A percentile compares a stretch with the other conserved stretches of the same genome.
Evolutionary conservation across 1,284 basidiomycete genomes (phyloP).

Genomic region (Afroboletus lepidellus): DNA sequence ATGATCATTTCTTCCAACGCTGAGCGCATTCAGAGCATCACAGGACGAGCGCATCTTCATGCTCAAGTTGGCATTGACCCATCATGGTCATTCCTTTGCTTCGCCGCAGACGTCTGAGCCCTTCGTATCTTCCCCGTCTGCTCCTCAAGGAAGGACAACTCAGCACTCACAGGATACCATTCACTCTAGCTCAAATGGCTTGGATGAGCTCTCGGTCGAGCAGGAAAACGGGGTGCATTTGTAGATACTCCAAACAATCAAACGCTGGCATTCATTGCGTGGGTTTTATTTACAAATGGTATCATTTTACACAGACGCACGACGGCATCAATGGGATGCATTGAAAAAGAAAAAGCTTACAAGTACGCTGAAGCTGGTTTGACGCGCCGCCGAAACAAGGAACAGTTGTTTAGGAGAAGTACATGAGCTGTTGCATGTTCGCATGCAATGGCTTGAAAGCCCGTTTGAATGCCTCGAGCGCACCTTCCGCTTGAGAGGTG

Average conservation of each 20-base stretch:
- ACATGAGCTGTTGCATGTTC: slow-evolving; percentile 56
- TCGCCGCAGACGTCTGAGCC: slow-evolving; percentile 13
- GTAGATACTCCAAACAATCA: slow-evolving; percentile 15
- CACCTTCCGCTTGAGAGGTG: slow-evolving; percentile 38
- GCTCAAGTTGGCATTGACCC: slow-evolving; percentile 57
- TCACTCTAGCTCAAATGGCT: slow-evolving; percentile 11
- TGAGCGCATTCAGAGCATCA: slow-evolving; percentile 50
- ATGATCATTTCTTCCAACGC: slow-evolving; percentile 5
- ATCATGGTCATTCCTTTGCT: slow-evolving; percentile 55
- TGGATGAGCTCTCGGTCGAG: slow-evolving; percentile 8
- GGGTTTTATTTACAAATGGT: background rate
- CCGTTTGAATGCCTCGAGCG: slow-evolving; percentile 52
- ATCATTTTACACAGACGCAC: background rate
- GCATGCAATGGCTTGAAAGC: slow-evolving; percentile 57
- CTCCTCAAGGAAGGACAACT: background rate
- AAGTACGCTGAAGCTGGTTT: background rate
- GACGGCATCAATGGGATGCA: background rate
- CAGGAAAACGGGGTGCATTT: slow-evolving; percentile 27
- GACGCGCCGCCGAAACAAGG: background rate
- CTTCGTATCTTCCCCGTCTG: background rate
- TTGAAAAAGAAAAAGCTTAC: background rate
- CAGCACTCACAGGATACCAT: slow-evolving; percentile 6
- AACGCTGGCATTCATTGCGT: background rate
- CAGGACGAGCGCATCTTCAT: slow-evolving; percentile 72
- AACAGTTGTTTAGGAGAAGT: slow-evolving; percentile 51